Conservation (phyloP, 306 rosid species). For the Vicia faba region DNA sequence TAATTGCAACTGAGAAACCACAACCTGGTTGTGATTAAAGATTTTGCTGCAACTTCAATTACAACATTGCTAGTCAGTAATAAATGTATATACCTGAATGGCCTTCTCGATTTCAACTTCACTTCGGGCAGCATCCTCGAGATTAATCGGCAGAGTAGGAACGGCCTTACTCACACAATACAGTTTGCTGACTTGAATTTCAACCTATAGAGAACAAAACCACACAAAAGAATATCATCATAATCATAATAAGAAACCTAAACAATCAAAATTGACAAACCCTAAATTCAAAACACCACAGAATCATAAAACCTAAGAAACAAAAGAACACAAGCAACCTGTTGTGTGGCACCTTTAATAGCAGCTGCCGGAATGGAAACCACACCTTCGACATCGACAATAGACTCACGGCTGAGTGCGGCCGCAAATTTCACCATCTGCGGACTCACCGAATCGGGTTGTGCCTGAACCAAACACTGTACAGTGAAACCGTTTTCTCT, state of each 20-base stretch:
- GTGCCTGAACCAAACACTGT: slow-evolving; percentile 79
- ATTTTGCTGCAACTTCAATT: neutral
- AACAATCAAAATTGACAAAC: neutral
- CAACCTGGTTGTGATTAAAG: neutral
- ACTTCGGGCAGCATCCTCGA: slow-evolving; percentile 93
- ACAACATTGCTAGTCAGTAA: neutral
- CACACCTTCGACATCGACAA: slow-evolving; percentile 72
- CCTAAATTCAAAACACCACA: slow-evolving; percentile 10
- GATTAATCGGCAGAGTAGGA: slow-evolving; percentile 66
- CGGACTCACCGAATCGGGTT: slow-evolving; percentile 64
- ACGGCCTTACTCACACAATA: slow-evolving; percentile 69
- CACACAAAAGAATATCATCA: neutral
- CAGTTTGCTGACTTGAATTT: slow-evolving; percentile 79
- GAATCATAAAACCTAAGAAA: too few relatives aligned
- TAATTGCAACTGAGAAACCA: neutral
- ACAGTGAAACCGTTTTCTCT: slow-evolving; percentile 76
- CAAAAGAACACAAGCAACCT: slow-evolving; percentile 50
- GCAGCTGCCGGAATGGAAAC: slow-evolving; percentile 63
- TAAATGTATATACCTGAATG: slow-evolving; percentile 51
- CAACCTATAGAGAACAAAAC: slow-evolving; percentile 60
- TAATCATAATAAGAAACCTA: neutral
- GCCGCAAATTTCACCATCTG: slow-evolving; percentile 87
- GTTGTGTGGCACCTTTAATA: slow-evolving; percentile 84
- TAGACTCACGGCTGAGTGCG: slow-evolving; percentile 73
- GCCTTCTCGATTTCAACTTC: slow-evolving; percentile 80